These are phyloP conservation scores for Plasmodium inui DNA, from an alignment of 169 alveolate genomes.

Conservation along the genomic window DNA sequence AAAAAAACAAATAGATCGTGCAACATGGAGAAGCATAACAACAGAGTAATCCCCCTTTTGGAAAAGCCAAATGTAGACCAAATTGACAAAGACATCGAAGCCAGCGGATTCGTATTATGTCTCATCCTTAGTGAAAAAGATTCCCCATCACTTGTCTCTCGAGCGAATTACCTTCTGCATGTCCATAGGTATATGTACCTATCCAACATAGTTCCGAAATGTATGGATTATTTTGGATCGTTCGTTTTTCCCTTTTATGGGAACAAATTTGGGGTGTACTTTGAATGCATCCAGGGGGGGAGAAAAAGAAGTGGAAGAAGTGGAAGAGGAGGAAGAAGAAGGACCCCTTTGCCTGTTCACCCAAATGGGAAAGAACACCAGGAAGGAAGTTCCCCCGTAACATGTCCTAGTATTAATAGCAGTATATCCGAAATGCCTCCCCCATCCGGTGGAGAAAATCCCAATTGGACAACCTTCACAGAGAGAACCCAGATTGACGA, in stretches of 20 bases:
- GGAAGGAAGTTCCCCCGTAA: not conserved
- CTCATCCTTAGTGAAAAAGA: conserved; percentile 39
- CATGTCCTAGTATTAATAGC: not conserved
- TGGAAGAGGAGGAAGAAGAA: not conserved
- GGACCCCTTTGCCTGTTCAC: not conserved
- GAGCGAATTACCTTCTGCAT: conserved; percentile 42
- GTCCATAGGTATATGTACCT: conserved; percentile 72
- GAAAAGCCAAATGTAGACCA: conserved; percentile 54
- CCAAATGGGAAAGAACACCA: not conserved
- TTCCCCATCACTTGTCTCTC: conserved; percentile 30
- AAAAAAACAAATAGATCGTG: not conserved
- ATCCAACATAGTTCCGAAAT: conserved; percentile 57
- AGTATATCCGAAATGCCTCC: not conserved
- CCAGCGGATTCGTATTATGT: conserved; percentile 52
- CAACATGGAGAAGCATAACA: conserved; percentile 15
- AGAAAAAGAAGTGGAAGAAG: not conserved
- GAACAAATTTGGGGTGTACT: conserved; percentile 42
- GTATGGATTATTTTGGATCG: conserved; percentile 59
- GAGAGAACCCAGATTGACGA: not conserved
- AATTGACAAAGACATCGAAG: conserved; percentile 32
- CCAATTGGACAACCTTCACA: not conserved
- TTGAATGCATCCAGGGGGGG: conserved; percentile 12
- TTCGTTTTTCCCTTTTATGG: conserved; percentile 69
- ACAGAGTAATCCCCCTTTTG: not conserved
- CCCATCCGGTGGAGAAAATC: not conserved